These are phyloP conservation scores for Cladophialophora immunda DNA, from an alignment of 2,329 filamentous ascomycete genomes.

Conservation along the genomic window DNA sequence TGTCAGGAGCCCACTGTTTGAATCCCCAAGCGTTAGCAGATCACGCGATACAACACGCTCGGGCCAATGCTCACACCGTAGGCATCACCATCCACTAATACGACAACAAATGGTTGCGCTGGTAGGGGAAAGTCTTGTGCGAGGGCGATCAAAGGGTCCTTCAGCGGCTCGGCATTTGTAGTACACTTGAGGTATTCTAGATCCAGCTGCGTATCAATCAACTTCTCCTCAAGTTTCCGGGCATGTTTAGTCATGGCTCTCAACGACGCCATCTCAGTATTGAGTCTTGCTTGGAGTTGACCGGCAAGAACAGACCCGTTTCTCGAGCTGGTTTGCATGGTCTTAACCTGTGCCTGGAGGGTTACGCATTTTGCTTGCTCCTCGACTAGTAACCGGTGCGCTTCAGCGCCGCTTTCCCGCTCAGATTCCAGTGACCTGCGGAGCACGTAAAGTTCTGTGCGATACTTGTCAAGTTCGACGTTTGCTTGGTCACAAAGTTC, in stretches of 20 bases:
- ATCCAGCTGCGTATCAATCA: slow-evolving; percentile 33
- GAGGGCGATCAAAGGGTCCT: neutral
- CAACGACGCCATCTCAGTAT: slow-evolving; percentile 26
- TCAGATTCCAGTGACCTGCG: slow-evolving; percentile 15
- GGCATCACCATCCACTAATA: slow-evolving; percentile 40
- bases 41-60: neutral
- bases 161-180: slow-evolving; percentile 13
- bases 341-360: slow-evolving; percentile 6
- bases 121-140: slow-evolving; percentile 26
- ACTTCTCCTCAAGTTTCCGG: slow-evolving; percentile 17
- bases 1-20: slow-evolving; percentile 25
- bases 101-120: slow-evolving; percentile 38
- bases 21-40: neutral
- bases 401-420: slow-evolving; percentile 2
- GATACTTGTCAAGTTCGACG: slow-evolving; percentile 30
- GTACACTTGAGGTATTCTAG: slow-evolving; percentile 35
- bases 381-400: slow-evolving; percentile 10
- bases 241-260: slow-evolving; percentile 27
- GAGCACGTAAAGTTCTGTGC: slow-evolving; percentile 26
- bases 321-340: slow-evolving; percentile 22
- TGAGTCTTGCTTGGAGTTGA: slow-evolving; percentile 29
- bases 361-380: slow-evolving; percentile 4
- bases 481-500: slow-evolving; percentile 34
- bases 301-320: slow-evolving; percentile 1
- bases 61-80: slow-evolving; percentile 31